phyloP scores from a whole-genome alignment of 2,329 filamentous ascomycete genomes.

The Ceratocystis ficicola region DNA sequence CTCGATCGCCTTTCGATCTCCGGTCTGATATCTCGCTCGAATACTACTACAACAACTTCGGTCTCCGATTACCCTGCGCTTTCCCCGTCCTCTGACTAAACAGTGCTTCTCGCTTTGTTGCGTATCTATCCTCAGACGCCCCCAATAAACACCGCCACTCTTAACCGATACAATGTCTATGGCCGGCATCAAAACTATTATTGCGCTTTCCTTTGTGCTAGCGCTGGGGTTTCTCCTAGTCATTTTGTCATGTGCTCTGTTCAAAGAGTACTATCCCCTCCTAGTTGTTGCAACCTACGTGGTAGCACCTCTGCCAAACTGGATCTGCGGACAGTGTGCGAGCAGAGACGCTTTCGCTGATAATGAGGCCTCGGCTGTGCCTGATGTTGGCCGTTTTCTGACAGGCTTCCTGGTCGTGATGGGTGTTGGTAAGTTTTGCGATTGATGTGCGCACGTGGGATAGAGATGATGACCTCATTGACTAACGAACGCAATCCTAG shows the following conservation, averaged over 20 bases:
- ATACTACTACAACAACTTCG: background rate
- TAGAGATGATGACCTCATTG: background rate
- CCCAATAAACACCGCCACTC: background rate
- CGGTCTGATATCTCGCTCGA: background rate
- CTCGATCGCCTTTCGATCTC: background rate
- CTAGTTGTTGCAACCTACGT: slow-evolving; percentile 94
- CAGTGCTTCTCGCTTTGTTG: background rate
- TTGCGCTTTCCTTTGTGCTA: slow-evolving; percentile 95
- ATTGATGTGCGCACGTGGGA: background rate
- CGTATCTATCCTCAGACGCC: background rate
- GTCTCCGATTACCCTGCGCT: background rate
- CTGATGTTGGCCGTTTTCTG: slow-evolving; percentile 86
- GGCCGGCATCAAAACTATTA: slow-evolving; percentile 97
- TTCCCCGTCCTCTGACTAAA: background rate
- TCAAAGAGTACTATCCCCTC: slow-evolving; percentile 86
- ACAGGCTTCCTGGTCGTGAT: slow-evolving; percentile 95
- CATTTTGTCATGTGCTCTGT: slow-evolving; percentile 93
- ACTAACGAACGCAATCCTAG: slow-evolving; percentile 35
- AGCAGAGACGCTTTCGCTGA: slow-evolving; percentile 92
- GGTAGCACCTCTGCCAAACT: slow-evolving; percentile 87
- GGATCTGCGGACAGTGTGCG: slow-evolving; percentile 78
- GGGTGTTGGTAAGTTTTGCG: slow-evolving; percentile 68
- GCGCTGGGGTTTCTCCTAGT: slow-evolving; percentile 98
- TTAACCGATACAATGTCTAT: slow-evolving; percentile 39
- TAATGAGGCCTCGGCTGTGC: slow-evolving; percentile 68